These are phyloP conservation scores for Ulvella scutata DNA, from an alignment of 139 green algal species.

Conservation along the genomic window DNA sequence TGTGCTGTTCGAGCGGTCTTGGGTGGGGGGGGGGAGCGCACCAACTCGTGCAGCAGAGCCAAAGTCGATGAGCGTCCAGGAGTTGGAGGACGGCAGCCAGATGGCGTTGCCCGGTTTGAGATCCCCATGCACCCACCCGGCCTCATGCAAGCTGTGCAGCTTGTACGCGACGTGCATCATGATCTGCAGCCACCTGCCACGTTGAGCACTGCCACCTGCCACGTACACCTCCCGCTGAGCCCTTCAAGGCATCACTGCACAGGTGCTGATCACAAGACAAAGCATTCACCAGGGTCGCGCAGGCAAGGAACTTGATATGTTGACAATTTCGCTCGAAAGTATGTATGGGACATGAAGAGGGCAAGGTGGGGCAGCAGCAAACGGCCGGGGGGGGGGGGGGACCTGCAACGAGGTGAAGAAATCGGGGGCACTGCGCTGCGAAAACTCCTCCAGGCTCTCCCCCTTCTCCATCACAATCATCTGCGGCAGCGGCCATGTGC, in stretches of 20 bases:
- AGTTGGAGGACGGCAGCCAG: background rate
- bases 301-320: background rate
- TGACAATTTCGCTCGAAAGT: background rate
- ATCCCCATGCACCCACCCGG: background rate
- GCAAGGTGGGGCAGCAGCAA: background rate
- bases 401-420: background rate
- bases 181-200: background rate
- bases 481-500: background rate
- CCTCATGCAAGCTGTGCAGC: background rate
- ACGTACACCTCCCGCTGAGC: too few relatives aligned
- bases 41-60: background rate
- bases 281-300: background rate
- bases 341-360: background rate
- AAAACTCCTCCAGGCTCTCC: background rate
- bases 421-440: background rate
- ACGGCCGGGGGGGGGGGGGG: background rate
- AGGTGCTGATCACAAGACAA: background rate
- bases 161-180: slow-evolving; percentile 1
- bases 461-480: background rate
- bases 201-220: too few relatives aligned
- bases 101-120: slow-evolving; percentile 1
- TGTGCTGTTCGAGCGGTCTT: background rate
- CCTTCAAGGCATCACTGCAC: too few relatives aligned
- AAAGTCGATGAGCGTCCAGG: slow-evolving; percentile 4
- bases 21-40: background rate